Conservation (phyloP, 163 green algal species). For the Chlamydomonas reinhardtii region DNA sequence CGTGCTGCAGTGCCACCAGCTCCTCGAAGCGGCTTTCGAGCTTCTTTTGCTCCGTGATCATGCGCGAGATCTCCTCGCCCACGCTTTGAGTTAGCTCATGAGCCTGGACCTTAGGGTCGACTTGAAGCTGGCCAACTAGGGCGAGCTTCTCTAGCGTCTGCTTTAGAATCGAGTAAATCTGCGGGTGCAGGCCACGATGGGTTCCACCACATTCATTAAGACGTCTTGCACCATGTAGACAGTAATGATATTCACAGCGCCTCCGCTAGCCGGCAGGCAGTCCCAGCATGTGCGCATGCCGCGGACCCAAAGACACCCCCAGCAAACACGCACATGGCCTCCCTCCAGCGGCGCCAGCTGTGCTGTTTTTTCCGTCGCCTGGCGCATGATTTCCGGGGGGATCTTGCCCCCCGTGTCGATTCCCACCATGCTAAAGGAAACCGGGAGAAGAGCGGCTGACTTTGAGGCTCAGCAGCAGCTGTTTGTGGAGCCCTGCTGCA, state of each 20-base stretch:
- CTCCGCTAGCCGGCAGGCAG: no score
- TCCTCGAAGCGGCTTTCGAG: conserved; percentile 80
- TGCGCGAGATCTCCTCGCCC: conserved; percentile 81
- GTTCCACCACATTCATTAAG: neutral
- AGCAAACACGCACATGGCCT: conserved; percentile 51
- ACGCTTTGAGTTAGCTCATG: conserved; percentile 80
- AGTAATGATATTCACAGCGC: no score
- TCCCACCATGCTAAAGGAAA: no score
- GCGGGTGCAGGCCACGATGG: neutral
- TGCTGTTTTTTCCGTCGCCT: conserved; percentile 55
- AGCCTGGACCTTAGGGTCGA: conserved; percentile 78
- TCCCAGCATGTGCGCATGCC: no score
- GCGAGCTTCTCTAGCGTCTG: conserved; percentile 69
- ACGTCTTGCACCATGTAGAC: no score
- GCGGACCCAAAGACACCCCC: no score
- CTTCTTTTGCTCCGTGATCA: conserved; percentile 81
- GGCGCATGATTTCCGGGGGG: conserved; percentile 47
- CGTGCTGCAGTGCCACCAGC: conserved; percentile 73
- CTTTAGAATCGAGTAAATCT: conserved; percentile 73
- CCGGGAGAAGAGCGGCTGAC: no score
- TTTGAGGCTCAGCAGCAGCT: no score
- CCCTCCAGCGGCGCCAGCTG: conserved; percentile 55
- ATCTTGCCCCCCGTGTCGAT: conserved; percentile 30
- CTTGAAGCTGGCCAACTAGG: conserved; percentile 70
- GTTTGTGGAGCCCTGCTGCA: no score